Evolutionary conservation across 2,329 filamentous ascomycete species (phyloP).

Genomic region (Aspergillus terreus): DNA sequence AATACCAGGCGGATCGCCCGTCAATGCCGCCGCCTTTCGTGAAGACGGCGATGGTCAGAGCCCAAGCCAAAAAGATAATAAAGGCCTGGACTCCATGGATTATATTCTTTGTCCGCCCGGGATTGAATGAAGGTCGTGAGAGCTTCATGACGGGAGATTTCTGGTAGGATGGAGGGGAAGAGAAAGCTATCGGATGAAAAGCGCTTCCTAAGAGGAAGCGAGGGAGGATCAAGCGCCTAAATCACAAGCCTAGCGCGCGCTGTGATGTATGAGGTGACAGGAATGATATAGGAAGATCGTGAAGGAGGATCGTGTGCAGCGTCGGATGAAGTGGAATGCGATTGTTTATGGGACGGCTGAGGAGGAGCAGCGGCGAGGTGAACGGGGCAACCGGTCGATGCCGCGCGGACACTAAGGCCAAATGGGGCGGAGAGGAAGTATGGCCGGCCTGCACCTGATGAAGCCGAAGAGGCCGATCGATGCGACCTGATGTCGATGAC

Average conservation of each 20-base stretch:
- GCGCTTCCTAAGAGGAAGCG: constrained; percentile 11
- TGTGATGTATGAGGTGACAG: not conserved
- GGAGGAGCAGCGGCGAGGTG: constrained; percentile 14
- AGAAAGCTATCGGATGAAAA: constrained; percentile 16
- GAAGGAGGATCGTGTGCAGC: not conserved
- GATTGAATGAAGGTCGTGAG: constrained; percentile 36
- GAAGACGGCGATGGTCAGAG: constrained; percentile 56
- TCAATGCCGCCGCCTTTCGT: constrained; percentile 53
- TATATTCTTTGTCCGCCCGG: constrained; percentile 55
- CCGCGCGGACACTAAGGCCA: constrained; percentile 18
- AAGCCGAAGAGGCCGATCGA: not conserved
- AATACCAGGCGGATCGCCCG: constrained; percentile 54
- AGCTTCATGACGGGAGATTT: constrained; percentile 20
- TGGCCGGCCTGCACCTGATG: not conserved
- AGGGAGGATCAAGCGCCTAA: not conserved
- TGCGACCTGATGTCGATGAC: not conserved
- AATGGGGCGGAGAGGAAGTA: constrained; percentile 4
- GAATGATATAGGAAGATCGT: not conserved
- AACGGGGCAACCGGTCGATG: constrained; percentile 23
- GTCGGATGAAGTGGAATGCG: constrained; percentile 4
- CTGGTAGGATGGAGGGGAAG: constrained; percentile 7
- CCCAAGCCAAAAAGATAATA: constrained; percentile 57
- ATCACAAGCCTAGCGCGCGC: no score
- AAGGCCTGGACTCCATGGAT: constrained; percentile 53
- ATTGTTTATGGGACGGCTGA: constrained; percentile 21